Evolutionary conservation across 2,329 filamentous ascomycete species (phyloP), one percentile per base, ranked within the genome.

Genomic region (Ascochyta clinopodiicola): DNA sequence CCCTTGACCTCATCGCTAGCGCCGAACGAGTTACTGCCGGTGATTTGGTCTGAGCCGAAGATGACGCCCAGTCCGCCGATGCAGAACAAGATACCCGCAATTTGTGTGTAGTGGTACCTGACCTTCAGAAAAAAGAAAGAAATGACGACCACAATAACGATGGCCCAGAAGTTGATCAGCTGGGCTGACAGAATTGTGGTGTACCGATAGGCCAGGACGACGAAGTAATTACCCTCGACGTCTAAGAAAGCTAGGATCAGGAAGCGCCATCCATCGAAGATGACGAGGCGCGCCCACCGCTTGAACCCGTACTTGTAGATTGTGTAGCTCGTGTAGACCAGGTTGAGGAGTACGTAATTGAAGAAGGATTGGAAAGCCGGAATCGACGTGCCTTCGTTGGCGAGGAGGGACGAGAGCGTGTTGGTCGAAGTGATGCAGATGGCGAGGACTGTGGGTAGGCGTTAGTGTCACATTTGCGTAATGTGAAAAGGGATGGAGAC

Each of bases 161-260:
- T 98, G 66, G 93, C 91, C 94, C 94, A 98, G 80, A 98, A 98
- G 82, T 97, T 97, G 79, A 99, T 92, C 47, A 99, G 84, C 81
- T 98, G 93, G 15, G 92, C 92, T 19, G 90, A 95, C 44, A 98
- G 84, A 66, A 97, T 89, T 69, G 93, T 97, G 50, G 94, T 96
- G 56, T 76, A 88, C 56, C 89, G 85, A 80, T 98, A 99, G 5
- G 94, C 95, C 44, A 97, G 84, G 45, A 99, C 94, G 69, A 93
- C 93, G 74, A 98, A 98, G 81, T 97, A 99, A 79, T 99, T 99
- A 59, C 95, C 95, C 78, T 97, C 86, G 44, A 98, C 94, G 72
- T 99, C 95, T 66, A 95, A 84, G 77, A 98, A 97, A 47, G 90
- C 87, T 58, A 99, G 86, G 75, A 97, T 91, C 68, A 96, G 84